Evolutionary conservation across 2,329 filamentous ascomycete genomes (phyloP), one percentile per base, ranked within the genome.

Genomic region (Verticillium nubilum): DNA sequence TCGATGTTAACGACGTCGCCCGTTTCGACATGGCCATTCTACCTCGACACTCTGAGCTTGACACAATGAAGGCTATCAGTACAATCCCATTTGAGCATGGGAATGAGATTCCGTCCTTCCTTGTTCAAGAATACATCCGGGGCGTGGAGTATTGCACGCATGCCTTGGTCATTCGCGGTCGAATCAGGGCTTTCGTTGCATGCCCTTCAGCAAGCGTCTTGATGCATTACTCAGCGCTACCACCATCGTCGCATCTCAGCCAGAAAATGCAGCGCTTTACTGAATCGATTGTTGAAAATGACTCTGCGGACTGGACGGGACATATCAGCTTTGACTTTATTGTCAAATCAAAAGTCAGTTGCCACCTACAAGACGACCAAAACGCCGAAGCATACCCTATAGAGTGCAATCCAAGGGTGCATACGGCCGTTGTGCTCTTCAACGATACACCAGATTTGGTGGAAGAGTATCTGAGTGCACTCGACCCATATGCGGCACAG

Each of bases 241-340:
- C 83, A 0, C 63, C 77, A 0, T 73, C 81, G 7, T 84, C 83
- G 0, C 72, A 77, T 0, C 72, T 92, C 0, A 81, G 78, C 42
- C 72, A 73, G 25, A 81, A 82, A 1, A 89, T 92, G 82, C 78
- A 88, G 0, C 74, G 74, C 1, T 90, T 92, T 65, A 92, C 89
- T 1, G 69, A 80, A 58, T 74, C 71, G 12, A 86, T 88, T 58
- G 84, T 84, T 0, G 68, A 69, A 3, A 78, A 77, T 52, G 75
- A 80, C 26, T 80, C 81, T 75, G 63, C 67, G 0, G 56, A 55
- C 0, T 76, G 90, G 67, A 91, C 88, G 0, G 90, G 90, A 0
- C 90, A 93, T 68, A 70, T 92, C 31, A 87, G 83, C 19, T 87
- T 93, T 58, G 86, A 91, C 68, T 88, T 93, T 62, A 74, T 92